These are phyloP conservation scores for Rhizophagus clarus DNA, from an alignment of 192 early-diverging fungal species.

Conservation along the genomic window DNA sequence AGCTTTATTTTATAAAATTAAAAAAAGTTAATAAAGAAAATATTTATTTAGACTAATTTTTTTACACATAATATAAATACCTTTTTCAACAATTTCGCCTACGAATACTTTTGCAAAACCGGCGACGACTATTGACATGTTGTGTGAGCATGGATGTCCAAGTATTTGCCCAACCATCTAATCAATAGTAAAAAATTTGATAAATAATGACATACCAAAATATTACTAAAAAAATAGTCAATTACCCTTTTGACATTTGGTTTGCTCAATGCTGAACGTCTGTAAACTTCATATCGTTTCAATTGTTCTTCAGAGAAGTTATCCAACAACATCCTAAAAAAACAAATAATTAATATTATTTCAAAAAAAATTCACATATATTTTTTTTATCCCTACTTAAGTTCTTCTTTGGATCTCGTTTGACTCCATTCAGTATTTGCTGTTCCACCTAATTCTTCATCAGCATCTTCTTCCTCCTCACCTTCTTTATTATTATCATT, in stretches of 20 bases:
- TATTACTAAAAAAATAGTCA: not conserved
- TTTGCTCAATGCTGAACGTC: constrained; percentile 76
- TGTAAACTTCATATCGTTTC: constrained; percentile 80
- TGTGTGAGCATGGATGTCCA: constrained; percentile 72
- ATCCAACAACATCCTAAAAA: constrained; percentile 57
- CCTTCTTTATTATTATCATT: not conserved
- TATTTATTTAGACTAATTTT: not conserved
- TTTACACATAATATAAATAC: constrained; percentile 33
- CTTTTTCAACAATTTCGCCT: constrained; percentile 84
- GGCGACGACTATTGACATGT: constrained; percentile 79
- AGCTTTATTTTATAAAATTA: constrained; percentile 45
- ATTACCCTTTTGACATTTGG: constrained; percentile 73
- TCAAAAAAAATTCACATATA: not conserved
- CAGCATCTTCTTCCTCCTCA: constrained; percentile 4
- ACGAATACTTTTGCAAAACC: constrained; percentile 93
- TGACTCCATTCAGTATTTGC: not conserved
- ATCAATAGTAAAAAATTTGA: not conserved
- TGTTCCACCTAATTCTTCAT: not conserved
- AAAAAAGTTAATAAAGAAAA: not conserved
- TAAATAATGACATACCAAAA: not conserved
- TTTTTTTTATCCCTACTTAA: not conserved
- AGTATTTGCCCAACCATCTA: constrained; percentile 65
- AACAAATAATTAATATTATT: not conserved
- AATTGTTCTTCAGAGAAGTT: constrained; percentile 73
- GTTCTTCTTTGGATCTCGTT: not conserved